These are phyloP conservation scores for Trebouxia gelatinosa DNA, from an alignment of 163 green algal genomes.

Conservation along the genomic window DNA sequence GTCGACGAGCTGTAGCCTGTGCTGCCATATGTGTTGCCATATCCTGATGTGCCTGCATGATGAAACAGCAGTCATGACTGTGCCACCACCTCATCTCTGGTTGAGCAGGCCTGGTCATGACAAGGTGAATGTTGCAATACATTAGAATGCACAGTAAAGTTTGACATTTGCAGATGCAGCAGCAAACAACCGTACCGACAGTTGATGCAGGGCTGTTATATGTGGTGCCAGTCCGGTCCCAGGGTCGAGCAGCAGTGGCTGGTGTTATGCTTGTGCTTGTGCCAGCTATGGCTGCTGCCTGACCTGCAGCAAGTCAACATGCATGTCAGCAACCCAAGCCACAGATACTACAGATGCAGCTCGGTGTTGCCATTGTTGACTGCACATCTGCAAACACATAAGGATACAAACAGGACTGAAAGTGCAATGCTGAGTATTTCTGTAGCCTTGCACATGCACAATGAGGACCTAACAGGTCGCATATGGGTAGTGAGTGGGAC, in stretches of 20 bases:
- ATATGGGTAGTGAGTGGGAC: too few species aligned
- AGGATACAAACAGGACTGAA: too few species aligned
- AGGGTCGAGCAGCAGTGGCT: slow-evolving; percentile 30
- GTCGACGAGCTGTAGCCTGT: slow-evolving; percentile 19
- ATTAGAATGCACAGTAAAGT: too few species aligned
- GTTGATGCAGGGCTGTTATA: slow-evolving; percentile 13
- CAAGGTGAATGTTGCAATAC: neutral
- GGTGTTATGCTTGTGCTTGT: neutral
- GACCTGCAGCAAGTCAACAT: too few species aligned
- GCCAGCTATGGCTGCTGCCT: neutral
- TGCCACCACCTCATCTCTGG: neutral
- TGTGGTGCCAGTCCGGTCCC: slow-evolving; percentile 32
- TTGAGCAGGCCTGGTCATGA: neutral
- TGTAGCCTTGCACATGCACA: too few species aligned
- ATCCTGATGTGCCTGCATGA: slow-evolving; percentile 42
- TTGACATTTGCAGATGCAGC: too few species aligned
- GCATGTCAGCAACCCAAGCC: too few species aligned
- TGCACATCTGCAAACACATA: too few species aligned
- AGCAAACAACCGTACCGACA: neutral
- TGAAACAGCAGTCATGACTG: neutral
- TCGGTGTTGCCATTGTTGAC: too few species aligned
- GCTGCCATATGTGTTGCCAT: slow-evolving; percentile 32
- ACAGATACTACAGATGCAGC: too few species aligned
- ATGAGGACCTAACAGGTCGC: too few species aligned
- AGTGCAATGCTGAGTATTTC: too few species aligned